Conservation (phyloP, 139 green algal species). For the Coelastrella sp. region DNA sequence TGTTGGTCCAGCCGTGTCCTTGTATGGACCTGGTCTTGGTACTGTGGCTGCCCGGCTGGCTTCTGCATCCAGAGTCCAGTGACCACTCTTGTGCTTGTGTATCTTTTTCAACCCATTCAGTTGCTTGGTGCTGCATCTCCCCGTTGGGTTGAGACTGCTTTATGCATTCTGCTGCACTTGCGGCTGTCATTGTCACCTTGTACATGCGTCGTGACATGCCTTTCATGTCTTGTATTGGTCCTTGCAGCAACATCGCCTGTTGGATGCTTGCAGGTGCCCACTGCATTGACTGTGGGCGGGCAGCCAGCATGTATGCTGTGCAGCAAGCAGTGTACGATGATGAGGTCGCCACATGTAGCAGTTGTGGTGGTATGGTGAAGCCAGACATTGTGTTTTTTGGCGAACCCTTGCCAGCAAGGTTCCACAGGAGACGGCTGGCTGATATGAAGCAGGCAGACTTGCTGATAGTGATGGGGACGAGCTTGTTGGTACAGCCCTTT, state of each 20-base stretch:
- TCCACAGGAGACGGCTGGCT: slow-evolving; percentile 60
- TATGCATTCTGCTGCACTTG: no score
- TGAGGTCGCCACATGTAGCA: slow-evolving; percentile 11
- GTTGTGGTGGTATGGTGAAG: slow-evolving; percentile 41
- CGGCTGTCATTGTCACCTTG: no score
- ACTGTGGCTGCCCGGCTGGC: no score
- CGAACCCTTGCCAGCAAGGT: slow-evolving; percentile 79
- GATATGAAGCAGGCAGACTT: slow-evolving; percentile 71
- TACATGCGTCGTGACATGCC: no score
- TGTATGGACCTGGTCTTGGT: no score
- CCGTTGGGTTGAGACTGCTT: no score
- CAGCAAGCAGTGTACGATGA: slow-evolving; percentile 55
- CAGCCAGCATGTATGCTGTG: slow-evolving; percentile 60
- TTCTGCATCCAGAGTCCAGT: no score
- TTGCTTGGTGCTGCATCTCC: no score
- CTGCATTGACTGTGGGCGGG: slow-evolving; percentile 65
- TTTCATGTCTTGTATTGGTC: no score
- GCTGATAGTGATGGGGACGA: slow-evolving; percentile 90
- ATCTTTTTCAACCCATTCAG: no score
- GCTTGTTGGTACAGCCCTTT: slow-evolving; percentile 82
- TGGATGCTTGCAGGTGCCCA: slow-evolving; percentile 51
- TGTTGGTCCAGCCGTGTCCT: no score
- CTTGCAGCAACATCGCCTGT: no score
- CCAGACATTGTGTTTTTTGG: slow-evolving; percentile 93
- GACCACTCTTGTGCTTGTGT: neutral